phyloP scores from a whole-genome alignment of 2,329 filamentous ascomycete species.

The Remersonia thermophila region DNA sequence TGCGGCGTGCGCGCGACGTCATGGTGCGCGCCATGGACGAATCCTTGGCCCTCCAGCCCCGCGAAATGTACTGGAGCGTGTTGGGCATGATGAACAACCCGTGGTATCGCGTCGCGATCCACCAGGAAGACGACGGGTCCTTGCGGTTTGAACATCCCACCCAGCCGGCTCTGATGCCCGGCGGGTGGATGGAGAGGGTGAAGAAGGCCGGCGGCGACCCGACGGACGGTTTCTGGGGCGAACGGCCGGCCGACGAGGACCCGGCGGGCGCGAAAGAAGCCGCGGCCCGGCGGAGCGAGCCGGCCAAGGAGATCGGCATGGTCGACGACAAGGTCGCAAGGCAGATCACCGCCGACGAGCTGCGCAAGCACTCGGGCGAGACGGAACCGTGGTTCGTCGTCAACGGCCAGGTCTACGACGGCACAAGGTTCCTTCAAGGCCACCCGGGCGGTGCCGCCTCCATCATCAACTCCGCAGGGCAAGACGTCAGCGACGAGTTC shows the following conservation, averaged over 20 bases:
- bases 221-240: slow-evolving; percentile 74
- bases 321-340: slow-evolving; percentile 53
- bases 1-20: slow-evolving; percentile 56
- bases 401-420: slow-evolving; percentile 80
- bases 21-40: slow-evolving; percentile 85
- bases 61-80: slow-evolving; percentile 94
- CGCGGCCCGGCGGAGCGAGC: slow-evolving; percentile 32
- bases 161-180: slow-evolving; percentile 61
- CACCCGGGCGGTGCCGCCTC: slow-evolving; percentile 82
- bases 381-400: slow-evolving; percentile 76
- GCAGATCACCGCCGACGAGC: slow-evolving; percentile 56
- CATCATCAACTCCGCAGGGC: slow-evolving; percentile 69
- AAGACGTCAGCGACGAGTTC: slow-evolving; percentile 80
- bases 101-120: slow-evolving; percentile 75
- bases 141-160: slow-evolving; percentile 83
- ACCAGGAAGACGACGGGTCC: slow-evolving; percentile 44
- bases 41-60: slow-evolving; percentile 70
- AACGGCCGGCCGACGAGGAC: slow-evolving; percentile 45
- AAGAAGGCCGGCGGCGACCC: slow-evolving; percentile 74
- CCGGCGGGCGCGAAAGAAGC: slow-evolving; percentile 15
- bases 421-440: slow-evolving; percentile 63
- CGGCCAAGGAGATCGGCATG: slow-evolving; percentile 61
- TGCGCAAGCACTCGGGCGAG: slow-evolving; percentile 54
- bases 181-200: slow-evolving; percentile 88
- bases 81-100: slow-evolving; percentile 98